Conservation (phyloP, 163 green algal genomes). For the Scenedesmus sp. region DNA sequence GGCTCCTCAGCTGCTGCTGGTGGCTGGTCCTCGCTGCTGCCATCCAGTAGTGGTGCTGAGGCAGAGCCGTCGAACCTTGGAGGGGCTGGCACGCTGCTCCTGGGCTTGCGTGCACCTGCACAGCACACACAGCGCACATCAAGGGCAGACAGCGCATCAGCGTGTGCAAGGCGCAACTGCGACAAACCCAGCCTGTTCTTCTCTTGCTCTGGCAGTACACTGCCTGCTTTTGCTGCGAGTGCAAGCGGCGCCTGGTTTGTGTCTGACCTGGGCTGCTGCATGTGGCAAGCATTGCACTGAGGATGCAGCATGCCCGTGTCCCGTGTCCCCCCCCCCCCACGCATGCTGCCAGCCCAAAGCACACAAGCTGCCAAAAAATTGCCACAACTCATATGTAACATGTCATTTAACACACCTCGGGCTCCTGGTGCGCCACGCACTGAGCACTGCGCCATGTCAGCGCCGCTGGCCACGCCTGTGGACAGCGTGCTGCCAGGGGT, state of each 20-base stretch:
- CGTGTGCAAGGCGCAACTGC: background rate
- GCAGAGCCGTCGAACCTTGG: constrained; percentile 41
- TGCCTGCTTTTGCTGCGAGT: background rate
- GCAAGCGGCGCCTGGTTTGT: too few relatives aligned
- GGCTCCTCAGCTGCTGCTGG: constrained; percentile 14
- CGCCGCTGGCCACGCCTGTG: background rate
- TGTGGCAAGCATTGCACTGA: too few relatives aligned
- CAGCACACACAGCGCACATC: background rate
- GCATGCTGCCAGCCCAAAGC: too few relatives aligned
- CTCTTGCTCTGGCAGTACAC: background rate
- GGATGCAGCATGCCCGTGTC: too few relatives aligned
- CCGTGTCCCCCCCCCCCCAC: too few relatives aligned
- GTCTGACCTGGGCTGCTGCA: too few relatives aligned
- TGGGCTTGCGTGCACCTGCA: background rate
- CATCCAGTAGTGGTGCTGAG: background rate
- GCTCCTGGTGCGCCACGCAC: constrained; percentile 1
- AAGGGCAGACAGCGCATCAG: background rate
- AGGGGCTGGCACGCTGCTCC: constrained; percentile 44
- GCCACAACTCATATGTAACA: too few relatives aligned
- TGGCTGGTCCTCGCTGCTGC: background rate
- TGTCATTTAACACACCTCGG: constrained; percentile 1
- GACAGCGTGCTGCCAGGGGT: constrained; percentile 40
- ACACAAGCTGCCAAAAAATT: too few relatives aligned
- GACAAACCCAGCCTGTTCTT: background rate
- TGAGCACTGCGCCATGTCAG: constrained; percentile 22